Conservation (phyloP, 306 rosid species). For the Trifolium pratense region DNA sequence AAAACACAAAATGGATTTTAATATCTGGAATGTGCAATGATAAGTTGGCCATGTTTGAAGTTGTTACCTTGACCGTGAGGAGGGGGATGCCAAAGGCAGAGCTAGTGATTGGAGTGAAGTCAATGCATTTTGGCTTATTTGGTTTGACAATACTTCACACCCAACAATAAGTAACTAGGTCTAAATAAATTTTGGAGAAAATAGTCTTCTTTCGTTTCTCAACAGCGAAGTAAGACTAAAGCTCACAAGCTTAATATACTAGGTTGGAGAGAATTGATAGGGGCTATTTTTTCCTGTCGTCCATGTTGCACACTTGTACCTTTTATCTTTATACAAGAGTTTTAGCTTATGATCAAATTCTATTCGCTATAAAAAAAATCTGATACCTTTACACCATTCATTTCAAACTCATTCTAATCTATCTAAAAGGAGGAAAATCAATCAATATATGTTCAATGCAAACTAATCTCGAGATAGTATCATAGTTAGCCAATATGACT, state of each 20-base stretch:
- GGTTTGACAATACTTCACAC: slow-evolving; percentile 6
- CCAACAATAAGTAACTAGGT: not conserved
- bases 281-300: not conserved
- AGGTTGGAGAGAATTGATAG: not conserved
- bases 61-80: not conserved
- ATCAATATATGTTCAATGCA: not conserved
- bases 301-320: not conserved
- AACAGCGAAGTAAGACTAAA: not conserved
- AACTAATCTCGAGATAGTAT: slow-evolving; percentile 20
- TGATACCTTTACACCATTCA: not conserved
- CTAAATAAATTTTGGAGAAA: slow-evolving; percentile 12
- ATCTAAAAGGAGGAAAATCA: slow-evolving; percentile 13
- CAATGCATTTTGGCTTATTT: not conserved
- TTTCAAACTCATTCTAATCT: not conserved
- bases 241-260: not conserved
- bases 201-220: not conserved
- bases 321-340: slow-evolving; percentile 14
- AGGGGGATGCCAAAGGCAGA: not conserved
- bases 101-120: slow-evolving; percentile 2
- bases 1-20: slow-evolving; percentile 11
- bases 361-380: not conserved
- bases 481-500: slow-evolving; percentile 2
- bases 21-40: slow-evolving; percentile 20
- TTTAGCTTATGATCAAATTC: slow-evolving; percentile 15
- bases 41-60: not conserved